Evolutionary conservation across 257 asterid genomes (phyloP).

Genomic region (Scutellaria baicalensis): DNA sequence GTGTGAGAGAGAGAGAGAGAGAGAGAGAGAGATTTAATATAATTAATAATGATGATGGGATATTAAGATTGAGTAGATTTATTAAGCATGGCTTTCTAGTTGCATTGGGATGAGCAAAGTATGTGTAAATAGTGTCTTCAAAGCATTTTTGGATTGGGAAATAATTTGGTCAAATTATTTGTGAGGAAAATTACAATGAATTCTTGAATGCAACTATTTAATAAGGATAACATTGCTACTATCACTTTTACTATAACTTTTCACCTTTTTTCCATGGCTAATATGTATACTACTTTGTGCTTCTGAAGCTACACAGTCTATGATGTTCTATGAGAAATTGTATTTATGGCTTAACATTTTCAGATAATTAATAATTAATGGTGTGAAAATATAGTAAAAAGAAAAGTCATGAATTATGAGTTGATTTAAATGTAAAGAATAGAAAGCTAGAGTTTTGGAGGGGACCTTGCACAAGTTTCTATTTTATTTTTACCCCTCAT

Average conservation of each 20-base stretch:
- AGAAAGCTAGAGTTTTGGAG: neutral
- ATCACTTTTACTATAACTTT: too few relatives aligned
- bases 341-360: neutral
- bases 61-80: neutral
- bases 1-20: neutral
- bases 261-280: neutral
- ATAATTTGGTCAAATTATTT: neutral
- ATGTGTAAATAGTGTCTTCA: neutral
- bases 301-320: too few relatives aligned
- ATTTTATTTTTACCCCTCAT: neutral
- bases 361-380: too few relatives aligned
- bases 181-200: neutral
- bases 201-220: neutral
- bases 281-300: neutral
- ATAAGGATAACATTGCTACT: neutral
- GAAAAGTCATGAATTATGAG: too few relatives aligned
- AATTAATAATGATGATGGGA: neutral
- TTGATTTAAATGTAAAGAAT: neutral
- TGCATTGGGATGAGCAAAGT: neutral
- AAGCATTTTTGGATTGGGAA: neutral
- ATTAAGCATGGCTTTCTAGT: neutral
- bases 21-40: too few relatives aligned
- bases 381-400: too few relatives aligned
- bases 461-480: constrained; percentile 2
- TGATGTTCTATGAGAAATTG: neutral